Evolutionary conservation across 2,329 filamentous ascomycete species (phyloP).

Genomic region (Neurospora crassa): DNA sequence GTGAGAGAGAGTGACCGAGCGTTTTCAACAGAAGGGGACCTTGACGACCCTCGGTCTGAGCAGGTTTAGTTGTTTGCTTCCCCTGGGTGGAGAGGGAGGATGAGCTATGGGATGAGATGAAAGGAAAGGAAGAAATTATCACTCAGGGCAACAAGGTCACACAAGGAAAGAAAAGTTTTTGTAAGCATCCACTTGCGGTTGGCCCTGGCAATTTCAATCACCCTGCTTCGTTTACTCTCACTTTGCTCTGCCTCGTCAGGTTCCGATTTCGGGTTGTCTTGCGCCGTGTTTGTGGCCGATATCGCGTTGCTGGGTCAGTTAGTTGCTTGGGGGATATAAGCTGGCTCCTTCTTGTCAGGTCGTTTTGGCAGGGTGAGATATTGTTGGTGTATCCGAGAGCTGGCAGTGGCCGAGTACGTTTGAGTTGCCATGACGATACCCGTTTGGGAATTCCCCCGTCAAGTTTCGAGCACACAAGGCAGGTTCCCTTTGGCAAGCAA

Average conservation of each 20-base stretch:
- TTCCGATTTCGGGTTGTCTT: not conserved
- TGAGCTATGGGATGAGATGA: not conserved
- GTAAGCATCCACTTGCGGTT: not conserved
- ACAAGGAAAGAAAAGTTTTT: not conserved
- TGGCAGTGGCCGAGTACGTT: not conserved
- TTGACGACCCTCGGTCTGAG: not conserved
- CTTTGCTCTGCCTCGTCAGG: not conserved
- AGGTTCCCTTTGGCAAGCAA: not conserved
- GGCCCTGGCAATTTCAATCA: not conserved
- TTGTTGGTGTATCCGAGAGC: not conserved
- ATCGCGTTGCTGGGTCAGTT: not conserved
- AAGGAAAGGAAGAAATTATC: not conserved
- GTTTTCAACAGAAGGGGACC: not conserved
- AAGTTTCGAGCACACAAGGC: not conserved
- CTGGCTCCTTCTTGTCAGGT: not conserved
- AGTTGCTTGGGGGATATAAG: not conserved
- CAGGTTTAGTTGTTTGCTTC: not conserved
- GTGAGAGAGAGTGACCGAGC: not conserved
- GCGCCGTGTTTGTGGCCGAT: not conserved
- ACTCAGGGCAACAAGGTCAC: not conserved
- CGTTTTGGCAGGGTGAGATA: not conserved
- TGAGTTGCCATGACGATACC: not conserved
- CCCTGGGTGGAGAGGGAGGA: not conserved
- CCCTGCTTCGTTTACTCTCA: not conserved
- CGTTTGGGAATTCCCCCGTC: not conserved